A percentile compares a stretch with the other conserved stretches of the same genome.
phyloP scores from a whole-genome alignment of 441 rosid species.

The Arabidopsis lyrata region DNA sequence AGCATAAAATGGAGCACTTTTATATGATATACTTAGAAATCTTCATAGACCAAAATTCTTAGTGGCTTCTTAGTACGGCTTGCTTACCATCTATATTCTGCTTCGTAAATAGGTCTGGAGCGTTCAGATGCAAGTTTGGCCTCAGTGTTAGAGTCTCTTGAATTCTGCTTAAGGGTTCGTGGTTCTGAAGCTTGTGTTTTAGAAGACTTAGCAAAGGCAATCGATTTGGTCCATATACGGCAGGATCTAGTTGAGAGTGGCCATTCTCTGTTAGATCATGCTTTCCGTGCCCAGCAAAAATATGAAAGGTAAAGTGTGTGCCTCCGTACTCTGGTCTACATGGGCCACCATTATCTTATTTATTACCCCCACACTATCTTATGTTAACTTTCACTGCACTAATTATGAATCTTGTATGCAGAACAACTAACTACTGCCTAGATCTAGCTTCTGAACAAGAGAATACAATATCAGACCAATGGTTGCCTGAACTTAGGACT shows the following conservation, averaged over 20 bases:
- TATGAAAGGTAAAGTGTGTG: conserved; percentile 71
- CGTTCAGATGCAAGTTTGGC: conserved; percentile 95
- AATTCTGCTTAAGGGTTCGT: conserved; percentile 86
- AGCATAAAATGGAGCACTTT: conserved; percentile 6
- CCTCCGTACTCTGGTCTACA: background rate
- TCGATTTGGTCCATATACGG: conserved; percentile 81
- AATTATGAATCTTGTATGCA: conserved; percentile 40
- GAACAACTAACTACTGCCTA: conserved; percentile 84
- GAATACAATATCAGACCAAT: conserved; percentile 69
- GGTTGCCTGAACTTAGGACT: conserved; percentile 89
- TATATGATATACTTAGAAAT: background rate
- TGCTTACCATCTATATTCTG: conserved; percentile 2
- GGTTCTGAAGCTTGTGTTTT: conserved; percentile 95
- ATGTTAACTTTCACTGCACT: conserved; percentile 4
- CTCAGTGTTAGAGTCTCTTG: conserved; percentile 87
- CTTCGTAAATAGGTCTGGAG: conserved; percentile 65
- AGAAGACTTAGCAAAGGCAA: conserved; percentile 91
- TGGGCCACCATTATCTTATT: background rate
- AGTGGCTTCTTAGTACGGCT: background rate
- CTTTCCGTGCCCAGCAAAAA: conserved; percentile 85
- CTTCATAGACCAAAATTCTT: background rate
- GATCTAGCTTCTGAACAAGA: conserved; percentile 90
- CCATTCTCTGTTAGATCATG: conserved; percentile 74
- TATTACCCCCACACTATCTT: background rate
- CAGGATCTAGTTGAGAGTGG: conserved; percentile 94